phyloP scores from a whole-genome alignment of 176 grass and related monocot species.

The Carex kokanica region DNA sequence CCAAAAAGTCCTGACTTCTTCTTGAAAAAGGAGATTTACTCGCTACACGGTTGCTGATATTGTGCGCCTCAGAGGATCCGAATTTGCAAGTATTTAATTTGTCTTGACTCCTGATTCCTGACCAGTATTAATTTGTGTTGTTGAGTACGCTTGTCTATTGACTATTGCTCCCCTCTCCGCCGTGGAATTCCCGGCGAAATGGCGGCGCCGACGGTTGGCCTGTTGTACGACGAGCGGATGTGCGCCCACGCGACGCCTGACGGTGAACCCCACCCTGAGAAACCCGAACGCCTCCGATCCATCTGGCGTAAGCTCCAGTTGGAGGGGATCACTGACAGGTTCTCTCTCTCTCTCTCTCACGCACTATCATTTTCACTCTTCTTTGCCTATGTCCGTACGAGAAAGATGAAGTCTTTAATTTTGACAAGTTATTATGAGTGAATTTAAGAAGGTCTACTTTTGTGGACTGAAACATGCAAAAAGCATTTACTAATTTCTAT shows the following conservation, averaged over 20 bases:
- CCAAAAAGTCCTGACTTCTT: too few species aligned
- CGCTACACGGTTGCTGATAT: not conserved
- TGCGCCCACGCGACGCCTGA: slow-evolving; percentile 68
- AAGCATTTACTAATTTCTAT: not conserved
- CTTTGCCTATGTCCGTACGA: not conserved
- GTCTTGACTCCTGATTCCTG: too few species aligned
- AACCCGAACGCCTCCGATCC: slow-evolving; percentile 67
- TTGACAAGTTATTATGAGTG: not conserved
- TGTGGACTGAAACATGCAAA: not conserved
- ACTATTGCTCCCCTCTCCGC: not conserved
- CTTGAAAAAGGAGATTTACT: not conserved
- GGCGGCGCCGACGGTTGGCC: slow-evolving; percentile 37
- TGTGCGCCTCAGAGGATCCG: not conserved
- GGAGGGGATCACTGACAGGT: slow-evolving; percentile 62
- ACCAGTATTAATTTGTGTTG: not conserved
- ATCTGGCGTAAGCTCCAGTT: slow-evolving; percentile 77
- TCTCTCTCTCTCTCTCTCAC: not conserved
- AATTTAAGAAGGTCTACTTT: not conserved
- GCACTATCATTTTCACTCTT: not conserved
- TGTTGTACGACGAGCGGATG: slow-evolving; percentile 96
- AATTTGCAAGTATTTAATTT: not conserved
- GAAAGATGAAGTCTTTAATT: not conserved
- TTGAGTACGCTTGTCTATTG: not conserved
- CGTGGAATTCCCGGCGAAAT: not conserved
- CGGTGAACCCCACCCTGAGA: slow-evolving; percentile 66